phyloP scores from a whole-genome alignment of 2,329 filamentous ascomycete genomes.

The Phaeosphaeria sp. region DNA sequence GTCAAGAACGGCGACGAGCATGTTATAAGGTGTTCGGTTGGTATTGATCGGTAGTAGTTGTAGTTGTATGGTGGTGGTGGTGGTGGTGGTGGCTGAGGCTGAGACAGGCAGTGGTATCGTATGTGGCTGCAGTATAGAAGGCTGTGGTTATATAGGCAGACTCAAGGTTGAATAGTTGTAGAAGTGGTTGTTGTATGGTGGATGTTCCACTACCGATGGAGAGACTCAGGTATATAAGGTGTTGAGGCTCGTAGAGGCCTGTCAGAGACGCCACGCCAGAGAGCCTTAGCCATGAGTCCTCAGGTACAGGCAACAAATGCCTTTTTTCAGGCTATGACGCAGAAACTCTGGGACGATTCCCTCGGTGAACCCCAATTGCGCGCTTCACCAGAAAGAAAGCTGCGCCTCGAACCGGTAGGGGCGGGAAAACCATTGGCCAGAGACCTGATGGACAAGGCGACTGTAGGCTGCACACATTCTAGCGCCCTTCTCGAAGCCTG shows the following conservation, averaged over 20 bases:
- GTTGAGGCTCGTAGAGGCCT: conserved; percentile 26
- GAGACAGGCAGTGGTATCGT: conserved; percentile 7
- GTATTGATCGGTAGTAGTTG: conserved; percentile 5
- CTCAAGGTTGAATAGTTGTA: conserved; percentile 16
- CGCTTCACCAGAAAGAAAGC: conserved; percentile 22
- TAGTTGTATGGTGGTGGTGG: conserved; percentile 7
- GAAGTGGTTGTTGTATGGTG: background rate
- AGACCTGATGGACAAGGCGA: conserved; percentile 32
- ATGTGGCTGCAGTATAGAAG: conserved; percentile 11
- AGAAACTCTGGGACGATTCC: conserved; percentile 21
- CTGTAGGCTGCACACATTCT: conserved; percentile 36
- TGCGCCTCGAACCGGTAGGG: conserved; percentile 33
- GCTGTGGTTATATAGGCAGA: conserved; percentile 14
- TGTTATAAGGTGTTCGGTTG: conserved; percentile 16
- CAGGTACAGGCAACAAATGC: conserved; percentile 38
- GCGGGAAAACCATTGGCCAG: conserved; percentile 25
- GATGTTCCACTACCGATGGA: conserved; percentile 10
- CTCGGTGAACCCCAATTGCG: conserved; percentile 21
- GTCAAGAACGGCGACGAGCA: conserved; percentile 20
- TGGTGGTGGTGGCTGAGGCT: conserved; percentile 10
- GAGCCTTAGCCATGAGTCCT: conserved; percentile 26
- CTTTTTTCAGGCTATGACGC: conserved; percentile 42
- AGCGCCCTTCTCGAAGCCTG: conserved; percentile 33
- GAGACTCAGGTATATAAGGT: conserved; percentile 21
- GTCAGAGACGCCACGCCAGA: conserved; percentile 28